phyloP scores from a whole-genome alignment of 805 yeast genomes.

The Dipodascopsis tothii region DNA sequence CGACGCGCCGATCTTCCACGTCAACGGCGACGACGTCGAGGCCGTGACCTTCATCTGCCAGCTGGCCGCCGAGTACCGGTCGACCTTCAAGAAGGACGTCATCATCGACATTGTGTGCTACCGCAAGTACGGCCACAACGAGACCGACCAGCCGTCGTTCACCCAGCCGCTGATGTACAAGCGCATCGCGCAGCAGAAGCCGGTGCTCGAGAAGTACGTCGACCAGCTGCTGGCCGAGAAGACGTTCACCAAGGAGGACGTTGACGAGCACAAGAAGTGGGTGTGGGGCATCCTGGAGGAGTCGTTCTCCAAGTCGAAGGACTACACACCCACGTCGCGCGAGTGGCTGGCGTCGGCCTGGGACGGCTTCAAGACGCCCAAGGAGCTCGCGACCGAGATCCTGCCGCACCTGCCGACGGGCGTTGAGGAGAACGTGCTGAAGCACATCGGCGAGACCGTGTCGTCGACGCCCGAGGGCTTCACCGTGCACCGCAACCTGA shows the following conservation, averaged over 20 bases:
- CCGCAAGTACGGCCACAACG: constrained; percentile 98
- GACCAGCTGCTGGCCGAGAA: constrained; percentile 76
- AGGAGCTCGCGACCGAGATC: constrained; percentile 89
- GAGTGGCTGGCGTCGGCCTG: constrained; percentile 99
- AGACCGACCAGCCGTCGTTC: constrained; percentile 98
- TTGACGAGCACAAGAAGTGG: constrained; percentile 95
- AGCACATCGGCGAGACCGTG: constrained; percentile 68
- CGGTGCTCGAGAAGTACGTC: constrained; percentile 80
- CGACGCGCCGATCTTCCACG: constrained; percentile 98
- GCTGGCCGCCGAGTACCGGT: constrained; percentile 98
- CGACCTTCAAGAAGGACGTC: constrained; percentile 91
- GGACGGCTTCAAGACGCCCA: constrained; percentile 98
- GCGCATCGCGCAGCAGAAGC: constrained; percentile 78
- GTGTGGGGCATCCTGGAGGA: constrained; percentile 93
- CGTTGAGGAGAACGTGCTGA: constrained; percentile 60
- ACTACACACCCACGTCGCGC: constrained; percentile 80
- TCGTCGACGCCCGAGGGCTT: constrained; percentile 82
- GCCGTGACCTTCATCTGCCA: constrained; percentile 84
- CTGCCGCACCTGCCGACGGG: constrained; percentile 95
- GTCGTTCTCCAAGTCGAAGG: constrained; percentile 79
- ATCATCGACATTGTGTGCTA: constrained; percentile 95
- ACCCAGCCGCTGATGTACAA: constrained; percentile 98
- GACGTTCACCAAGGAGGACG: constrained; percentile 79
- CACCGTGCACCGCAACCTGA: constrained; percentile 88
- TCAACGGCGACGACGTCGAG: constrained; percentile 96